phyloP scores from a whole-genome alignment of 148 eudicot genomes.

The Vaccinium darrowii region DNA sequence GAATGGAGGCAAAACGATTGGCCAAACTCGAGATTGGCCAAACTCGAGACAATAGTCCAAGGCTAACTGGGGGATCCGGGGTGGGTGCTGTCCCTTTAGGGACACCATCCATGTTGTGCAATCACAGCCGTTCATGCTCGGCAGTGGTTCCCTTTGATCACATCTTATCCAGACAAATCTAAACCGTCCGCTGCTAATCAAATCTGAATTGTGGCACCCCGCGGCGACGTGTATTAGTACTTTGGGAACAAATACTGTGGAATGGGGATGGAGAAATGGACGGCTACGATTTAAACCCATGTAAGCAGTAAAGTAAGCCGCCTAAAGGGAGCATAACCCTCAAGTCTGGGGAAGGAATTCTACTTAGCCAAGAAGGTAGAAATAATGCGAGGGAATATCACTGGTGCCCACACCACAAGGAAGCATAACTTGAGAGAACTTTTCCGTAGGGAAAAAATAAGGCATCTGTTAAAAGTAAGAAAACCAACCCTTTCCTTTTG shows the following conservation, averaged over 20 bases:
- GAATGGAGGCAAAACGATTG: not conserved
- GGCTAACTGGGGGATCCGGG: not conserved
- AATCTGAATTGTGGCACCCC: no score
- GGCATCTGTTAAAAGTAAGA: conserved; percentile 26
- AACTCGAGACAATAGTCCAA: not conserved
- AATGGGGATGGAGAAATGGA: not conserved
- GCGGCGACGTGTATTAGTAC: no score
- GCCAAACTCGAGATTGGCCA: no score
- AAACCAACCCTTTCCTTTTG: conserved; percentile 35
- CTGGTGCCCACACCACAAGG: conserved; percentile 15
- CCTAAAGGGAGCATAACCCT: not conserved
- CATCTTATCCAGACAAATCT: no score
- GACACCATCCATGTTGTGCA: no score
- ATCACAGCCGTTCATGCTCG: no score
- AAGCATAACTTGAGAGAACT: conserved; percentile 37
- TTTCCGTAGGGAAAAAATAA: conserved; percentile 30
- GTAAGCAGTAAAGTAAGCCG: no score
- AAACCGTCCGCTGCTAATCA: no score
- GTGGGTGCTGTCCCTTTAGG: no score
- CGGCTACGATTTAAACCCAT: not conserved
- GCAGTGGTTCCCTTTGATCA: no score
- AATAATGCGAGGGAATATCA: conserved; percentile 6
- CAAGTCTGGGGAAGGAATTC: not conserved
- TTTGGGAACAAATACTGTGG: no score
- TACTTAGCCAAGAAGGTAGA: conserved; percentile 9